Evolutionary conservation across 2,329 filamentous ascomycete species (phyloP).

Genomic region (Acephala macrosclerotiorum): DNA sequence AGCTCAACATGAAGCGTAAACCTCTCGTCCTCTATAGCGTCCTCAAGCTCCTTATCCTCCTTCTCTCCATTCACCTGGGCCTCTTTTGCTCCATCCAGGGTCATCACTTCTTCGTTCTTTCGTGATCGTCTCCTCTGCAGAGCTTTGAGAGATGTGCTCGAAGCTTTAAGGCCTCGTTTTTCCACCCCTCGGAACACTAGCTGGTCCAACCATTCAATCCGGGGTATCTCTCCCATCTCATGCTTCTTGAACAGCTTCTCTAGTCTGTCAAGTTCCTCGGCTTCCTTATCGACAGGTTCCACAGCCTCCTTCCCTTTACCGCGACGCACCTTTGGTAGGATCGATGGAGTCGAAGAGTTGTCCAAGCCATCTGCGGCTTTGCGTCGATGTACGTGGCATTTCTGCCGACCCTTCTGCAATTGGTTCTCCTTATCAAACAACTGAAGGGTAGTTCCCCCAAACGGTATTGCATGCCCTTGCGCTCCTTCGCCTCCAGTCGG

Average conservation of each 20-base stretch:
- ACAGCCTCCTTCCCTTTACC: constrained; percentile 53
- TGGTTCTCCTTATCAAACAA: constrained; percentile 95
- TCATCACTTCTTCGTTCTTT: constrained; percentile 43
- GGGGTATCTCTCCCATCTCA: constrained; percentile 94
- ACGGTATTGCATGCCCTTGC: constrained; percentile 82
- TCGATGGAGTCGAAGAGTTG: constrained; percentile 79
- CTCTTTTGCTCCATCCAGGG: constrained; percentile 37
- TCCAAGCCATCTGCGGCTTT: constrained; percentile 86
- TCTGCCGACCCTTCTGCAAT: constrained; percentile 88
- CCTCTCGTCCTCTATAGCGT: constrained; percentile 56
- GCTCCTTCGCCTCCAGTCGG: constrained; percentile 75
- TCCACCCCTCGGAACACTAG: constrained; percentile 92
- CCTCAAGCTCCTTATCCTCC: constrained; percentile 45
- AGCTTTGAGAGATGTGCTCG: constrained; percentile 68
- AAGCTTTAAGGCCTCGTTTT: constrained; percentile 72
- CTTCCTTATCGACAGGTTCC: constrained; percentile 69
- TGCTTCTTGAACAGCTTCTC: constrained; percentile 95
- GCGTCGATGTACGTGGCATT: constrained; percentile 85
- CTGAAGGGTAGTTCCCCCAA: constrained; percentile 89
- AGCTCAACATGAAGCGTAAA: constrained; percentile 92
- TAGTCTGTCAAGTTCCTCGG: constrained; percentile 86
- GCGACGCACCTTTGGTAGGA: constrained; percentile 61
- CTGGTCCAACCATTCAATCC: constrained; percentile 94
- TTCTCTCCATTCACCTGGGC: constrained; percentile 48
- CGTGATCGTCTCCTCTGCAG: constrained; percentile 55